These are phyloP conservation scores for Coleophoma eucalyptorum DNA, from an alignment of 2,329 filamentous ascomycete species.

Conservation along the genomic window DNA sequence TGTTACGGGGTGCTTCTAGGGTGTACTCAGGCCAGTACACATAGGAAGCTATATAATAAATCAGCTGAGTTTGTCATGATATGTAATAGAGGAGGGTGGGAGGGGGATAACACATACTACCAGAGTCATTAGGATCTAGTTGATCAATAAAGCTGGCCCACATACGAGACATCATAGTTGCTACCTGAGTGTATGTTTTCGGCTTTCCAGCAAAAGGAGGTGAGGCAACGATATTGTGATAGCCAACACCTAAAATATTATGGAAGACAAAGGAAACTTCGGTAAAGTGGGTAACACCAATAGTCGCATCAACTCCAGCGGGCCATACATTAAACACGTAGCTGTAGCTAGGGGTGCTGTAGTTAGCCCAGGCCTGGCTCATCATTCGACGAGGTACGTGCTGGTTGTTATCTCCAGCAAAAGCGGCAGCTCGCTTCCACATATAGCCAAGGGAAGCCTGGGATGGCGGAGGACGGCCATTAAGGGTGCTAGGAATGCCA, in stretches of 20 bases:
- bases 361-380: constrained; percentile 46
- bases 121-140: constrained; percentile 17
- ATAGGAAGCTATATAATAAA: no score
- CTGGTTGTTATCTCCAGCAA: constrained; percentile 50
- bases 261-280: constrained; percentile 33
- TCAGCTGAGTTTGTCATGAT: no score
- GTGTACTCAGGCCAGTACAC: constrained; percentile 47
- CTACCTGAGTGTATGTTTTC: constrained; percentile 7
- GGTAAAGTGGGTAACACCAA: constrained; percentile 49
- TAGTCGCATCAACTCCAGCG: constrained; percentile 35
- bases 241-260: constrained; percentile 22
- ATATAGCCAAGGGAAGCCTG: constrained; percentile 36
- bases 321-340: constrained; percentile 59
- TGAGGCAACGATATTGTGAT: no score
- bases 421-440: constrained; percentile 51
- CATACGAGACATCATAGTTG: constrained; percentile 16
- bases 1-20: constrained; percentile 31
- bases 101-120: no score
- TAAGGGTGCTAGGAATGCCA: constrained; percentile 38
- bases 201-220: constrained; percentile 14
- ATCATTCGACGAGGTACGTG: constrained; percentile 51
- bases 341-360: constrained; percentile 47
- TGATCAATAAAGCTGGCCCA: constrained; percentile 18
- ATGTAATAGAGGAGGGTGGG: no score
- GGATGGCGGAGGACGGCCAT: constrained; percentile 1